phyloP scores from a whole-genome alignment of 2,329 filamentous ascomycete genomes.

The Paraphaeosphaeria sporulosa region DNA sequence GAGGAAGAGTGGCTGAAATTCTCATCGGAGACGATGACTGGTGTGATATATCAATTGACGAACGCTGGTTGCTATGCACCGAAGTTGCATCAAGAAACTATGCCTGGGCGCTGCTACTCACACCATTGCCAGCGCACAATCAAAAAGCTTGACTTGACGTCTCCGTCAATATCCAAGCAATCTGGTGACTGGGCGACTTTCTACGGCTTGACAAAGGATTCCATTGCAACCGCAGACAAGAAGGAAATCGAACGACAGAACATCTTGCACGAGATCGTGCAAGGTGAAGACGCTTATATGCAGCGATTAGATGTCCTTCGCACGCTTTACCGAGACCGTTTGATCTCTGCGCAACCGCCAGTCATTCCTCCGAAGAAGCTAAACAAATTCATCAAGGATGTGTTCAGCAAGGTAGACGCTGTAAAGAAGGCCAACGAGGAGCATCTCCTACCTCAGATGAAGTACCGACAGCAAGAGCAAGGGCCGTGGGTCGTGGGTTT shows the following conservation, averaged over 20 bases:
- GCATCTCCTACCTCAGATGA: slow-evolving; percentile 88
- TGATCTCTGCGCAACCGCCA: slow-evolving; percentile 75
- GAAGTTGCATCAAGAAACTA: slow-evolving; percentile 74
- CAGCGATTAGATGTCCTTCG: slow-evolving; percentile 86
- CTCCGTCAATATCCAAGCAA: slow-evolving; percentile 70
- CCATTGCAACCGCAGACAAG: slow-evolving; percentile 73
- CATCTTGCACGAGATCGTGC: slow-evolving; percentile 92
- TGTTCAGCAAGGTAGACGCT: slow-evolving; percentile 89
- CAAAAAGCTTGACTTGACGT: slow-evolving; percentile 89
- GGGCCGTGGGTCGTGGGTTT: slow-evolving; percentile 94
- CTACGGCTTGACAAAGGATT: slow-evolving; percentile 82
- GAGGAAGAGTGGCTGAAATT: slow-evolving; percentile 99
- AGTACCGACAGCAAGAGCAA: slow-evolving; percentile 96
- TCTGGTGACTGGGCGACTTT: slow-evolving; percentile 88
- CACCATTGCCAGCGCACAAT: slow-evolving; percentile 92
- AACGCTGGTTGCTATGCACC: slow-evolving; percentile 90
- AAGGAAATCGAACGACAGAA: slow-evolving; percentile 95
- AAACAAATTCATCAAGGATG: slow-evolving; percentile 79
- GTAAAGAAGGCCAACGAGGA: slow-evolving; percentile 94
- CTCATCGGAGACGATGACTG: slow-evolving; percentile 78
- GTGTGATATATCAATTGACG: slow-evolving; percentile 92
- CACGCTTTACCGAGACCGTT: slow-evolving; percentile 82
- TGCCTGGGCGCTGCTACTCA: slow-evolving; percentile 84
- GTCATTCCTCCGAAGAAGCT: slow-evolving; percentile 82
- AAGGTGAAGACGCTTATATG: slow-evolving; percentile 90